Percentiles rank a stretch among this genome's conserved stretches.
Conservation (phyloP, 768 basidiomycete species). For the Leccinum fibrillosum region DNA sequence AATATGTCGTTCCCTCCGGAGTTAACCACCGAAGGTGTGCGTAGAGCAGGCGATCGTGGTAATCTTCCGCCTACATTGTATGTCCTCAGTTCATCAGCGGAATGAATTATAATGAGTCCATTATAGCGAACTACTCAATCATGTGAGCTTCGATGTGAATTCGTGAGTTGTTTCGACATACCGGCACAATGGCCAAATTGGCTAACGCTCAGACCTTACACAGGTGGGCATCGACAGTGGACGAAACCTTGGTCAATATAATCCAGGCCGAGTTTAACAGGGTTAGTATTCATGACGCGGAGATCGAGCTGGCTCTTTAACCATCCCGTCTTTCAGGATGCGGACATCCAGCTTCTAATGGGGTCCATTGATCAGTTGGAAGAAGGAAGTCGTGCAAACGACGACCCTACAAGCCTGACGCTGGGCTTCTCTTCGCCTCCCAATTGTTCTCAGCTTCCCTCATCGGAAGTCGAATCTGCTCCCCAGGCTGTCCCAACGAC, state of each 20-base stretch:
- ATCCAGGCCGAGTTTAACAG: neutral
- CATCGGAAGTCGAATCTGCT: neutral
- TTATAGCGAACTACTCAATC: neutral
- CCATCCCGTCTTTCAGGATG: neutral
- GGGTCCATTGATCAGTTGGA: neutral
- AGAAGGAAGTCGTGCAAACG: neutral
- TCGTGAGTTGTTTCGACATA: constrained; percentile 1
- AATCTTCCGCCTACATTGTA: neutral
- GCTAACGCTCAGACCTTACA: neutral
- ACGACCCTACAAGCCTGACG: neutral
- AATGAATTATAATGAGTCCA: neutral
- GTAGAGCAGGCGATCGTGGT: neutral
- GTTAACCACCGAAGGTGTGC: neutral
- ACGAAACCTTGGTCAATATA: neutral
- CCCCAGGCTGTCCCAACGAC: neutral
- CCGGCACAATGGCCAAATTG: neutral
- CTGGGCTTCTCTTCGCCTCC: no score
- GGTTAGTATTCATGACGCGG: neutral
- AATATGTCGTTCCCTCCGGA: neutral
- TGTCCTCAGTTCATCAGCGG: neutral
- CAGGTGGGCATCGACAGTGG: neutral
- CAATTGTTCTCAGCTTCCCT: neutral
- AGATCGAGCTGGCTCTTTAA: neutral
- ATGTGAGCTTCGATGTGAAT: neutral
- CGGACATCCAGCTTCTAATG: neutral